Base-by-base conservation (phyloP, 1,284 basidiomycete genomes). In the Rhodofomes roseus region DNA sequence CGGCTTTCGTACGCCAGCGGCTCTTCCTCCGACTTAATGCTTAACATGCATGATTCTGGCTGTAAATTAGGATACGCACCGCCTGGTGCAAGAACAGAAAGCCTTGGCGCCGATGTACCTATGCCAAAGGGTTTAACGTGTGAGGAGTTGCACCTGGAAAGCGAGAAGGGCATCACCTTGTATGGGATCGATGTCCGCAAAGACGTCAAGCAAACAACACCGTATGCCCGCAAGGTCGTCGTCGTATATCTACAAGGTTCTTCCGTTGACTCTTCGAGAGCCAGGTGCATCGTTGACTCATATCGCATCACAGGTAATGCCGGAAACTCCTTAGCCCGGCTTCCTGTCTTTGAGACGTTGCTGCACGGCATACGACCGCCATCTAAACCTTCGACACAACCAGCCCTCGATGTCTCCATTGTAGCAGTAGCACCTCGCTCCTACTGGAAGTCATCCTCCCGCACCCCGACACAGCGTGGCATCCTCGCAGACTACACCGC, bases 281-380 rank as follows among this genome's bases (percentile, higher is more conserved):
- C 4, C 43, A 12, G 5, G 9, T 20, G 23, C 20, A 22, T 36
- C 34, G 6, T 36, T 27, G 27, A 44, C 3, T 40, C 4, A 16
- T 44, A n/a, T 4, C 22, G 11, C 48, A 11, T 37, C 20, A 5
- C 36, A 81, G 81, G 81, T 14, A 83, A 83, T 60, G 79, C 81
- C 8, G 81, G 81, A 5, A 81, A 80, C 55, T 79, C 81, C 0
- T 67, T 82, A 1, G 73, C 77, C 23, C 77, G 81, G 20, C 65
- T 81, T 8, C 79, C 80, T 0, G 68, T 81, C 29, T 81, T 82
- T 61, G 70, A 77, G n/a, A 27, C 48, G n/a, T 51, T 68, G 12
- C 50, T 65, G 14, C 50, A 51, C 2, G 23, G 50, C 27, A 12
- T 41, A 66, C 54, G 43, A 48, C 57, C 39, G 58, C 55, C 27